A percentile compares a stretch with the other conserved stretches of the same genome.
These are phyloP conservation scores for Fusarium musae DNA, from an alignment of 2,329 filamentous ascomycete genomes.

Conservation along the genomic window DNA sequence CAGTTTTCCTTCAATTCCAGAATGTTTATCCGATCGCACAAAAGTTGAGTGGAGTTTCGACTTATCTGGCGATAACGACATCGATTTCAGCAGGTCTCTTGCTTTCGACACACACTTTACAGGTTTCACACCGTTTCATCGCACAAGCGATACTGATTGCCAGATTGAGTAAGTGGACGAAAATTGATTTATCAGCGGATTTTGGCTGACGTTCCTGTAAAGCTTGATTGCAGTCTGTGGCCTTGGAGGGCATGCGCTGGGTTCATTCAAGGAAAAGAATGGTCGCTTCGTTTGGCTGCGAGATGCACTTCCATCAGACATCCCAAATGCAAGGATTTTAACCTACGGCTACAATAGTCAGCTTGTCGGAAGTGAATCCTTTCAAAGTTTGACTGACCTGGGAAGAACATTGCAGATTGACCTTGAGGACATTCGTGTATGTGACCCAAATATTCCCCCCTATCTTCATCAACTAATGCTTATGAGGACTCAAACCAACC, in stretches of 20 bases:
- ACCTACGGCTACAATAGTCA: not conserved
- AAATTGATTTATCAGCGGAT: rapidly evolving
- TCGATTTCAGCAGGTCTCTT: not conserved
- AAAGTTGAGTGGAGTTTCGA: not conserved
- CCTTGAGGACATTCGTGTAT: not conserved
- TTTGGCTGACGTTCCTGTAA: rapidly evolving
- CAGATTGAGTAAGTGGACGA: not conserved
- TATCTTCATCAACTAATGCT: rapidly evolving
- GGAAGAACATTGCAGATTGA: not conserved
- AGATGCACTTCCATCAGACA: not conserved
- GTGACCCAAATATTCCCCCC: too few relatives aligned
- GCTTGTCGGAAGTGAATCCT: not conserved
- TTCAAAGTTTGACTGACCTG: not conserved
- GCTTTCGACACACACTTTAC: not conserved
- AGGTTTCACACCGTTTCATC: not conserved
- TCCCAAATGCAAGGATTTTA: not conserved
- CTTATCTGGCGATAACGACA: not conserved
- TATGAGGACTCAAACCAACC: not conserved
- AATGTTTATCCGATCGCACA: not conserved
- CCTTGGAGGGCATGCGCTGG: not conserved
- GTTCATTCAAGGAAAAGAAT: not conserved
- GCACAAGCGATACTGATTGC: rapidly evolving
- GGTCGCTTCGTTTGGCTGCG: slow-evolving; percentile 3
- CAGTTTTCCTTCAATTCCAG: not conserved
- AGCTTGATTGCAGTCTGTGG: slow-evolving; percentile 1